phyloP scores from a whole-genome alignment of 1,284 basidiomycete genomes.

The Boletus mariae region DNA sequence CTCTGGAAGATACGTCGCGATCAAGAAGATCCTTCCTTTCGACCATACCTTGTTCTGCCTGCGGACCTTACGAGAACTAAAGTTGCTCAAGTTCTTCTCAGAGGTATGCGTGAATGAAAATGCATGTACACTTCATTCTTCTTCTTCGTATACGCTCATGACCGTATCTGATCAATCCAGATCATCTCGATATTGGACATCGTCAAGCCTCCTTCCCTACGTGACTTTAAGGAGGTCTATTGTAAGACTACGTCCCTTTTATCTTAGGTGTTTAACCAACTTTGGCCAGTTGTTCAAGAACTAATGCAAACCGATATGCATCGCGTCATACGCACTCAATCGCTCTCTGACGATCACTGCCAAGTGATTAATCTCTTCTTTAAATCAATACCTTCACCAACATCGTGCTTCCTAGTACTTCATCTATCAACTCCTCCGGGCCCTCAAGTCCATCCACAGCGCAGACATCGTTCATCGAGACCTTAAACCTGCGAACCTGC shows the following conservation, averaged over 20 bases:
- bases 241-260: slow-evolving; percentile 40
- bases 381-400: slow-evolving; percentile 8
- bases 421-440: slow-evolving; percentile 73
- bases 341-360: slow-evolving; percentile 86
- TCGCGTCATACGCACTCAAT: slow-evolving; percentile 85
- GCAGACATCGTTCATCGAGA: slow-evolving; percentile 81
- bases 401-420: slow-evolving; percentile 49
- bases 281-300: slow-evolving; percentile 72
- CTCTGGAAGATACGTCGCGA: slow-evolving; percentile 65
- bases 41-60: slow-evolving; percentile 80
- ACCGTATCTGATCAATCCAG: slow-evolving; percentile 32
- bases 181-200: slow-evolving; percentile 88
- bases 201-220: slow-evolving; percentile 71
- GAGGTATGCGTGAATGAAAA: slow-evolving; percentile 80
- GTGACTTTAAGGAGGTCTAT: slow-evolving; percentile 82
- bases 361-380: slow-evolving; percentile 45
- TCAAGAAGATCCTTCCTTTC: slow-evolving; percentile 83
- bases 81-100: slow-evolving; percentile 81
- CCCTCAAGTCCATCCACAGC: slow-evolving; percentile 80
- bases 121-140: slow-evolving; percentile 35
- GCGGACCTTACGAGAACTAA: slow-evolving; percentile 75
- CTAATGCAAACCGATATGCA: slow-evolving; percentile 91
- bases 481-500: slow-evolving; percentile 78
- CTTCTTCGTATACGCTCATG: neutral
- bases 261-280: slow-evolving; percentile 3